Percentiles rank a stretch among this genome's conserved stretches.
Evolutionary conservation across 1,284 basidiomycete genomes (phyloP).

Genomic region (Ceratobasidium sp.): DNA sequence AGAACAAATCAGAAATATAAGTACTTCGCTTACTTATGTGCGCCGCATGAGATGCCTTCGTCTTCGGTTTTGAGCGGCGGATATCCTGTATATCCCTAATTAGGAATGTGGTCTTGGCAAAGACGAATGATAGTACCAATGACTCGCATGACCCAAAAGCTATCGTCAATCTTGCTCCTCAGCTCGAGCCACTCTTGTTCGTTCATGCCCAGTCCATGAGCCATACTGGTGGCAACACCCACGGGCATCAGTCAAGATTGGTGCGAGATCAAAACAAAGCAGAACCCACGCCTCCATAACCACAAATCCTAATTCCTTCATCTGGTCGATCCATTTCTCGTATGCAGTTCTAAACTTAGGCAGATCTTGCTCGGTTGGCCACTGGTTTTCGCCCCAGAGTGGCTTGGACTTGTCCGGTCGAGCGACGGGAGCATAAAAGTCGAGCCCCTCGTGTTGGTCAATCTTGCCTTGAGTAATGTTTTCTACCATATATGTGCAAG

Average conservation of each 20-base stretch:
- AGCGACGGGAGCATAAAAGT: conserved; percentile 77
- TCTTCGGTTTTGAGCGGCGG: conserved; percentile 78
- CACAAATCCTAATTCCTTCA: conserved; percentile 76
- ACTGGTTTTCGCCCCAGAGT: conserved; percentile 84
- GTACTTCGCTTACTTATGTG: conserved; percentile 66
- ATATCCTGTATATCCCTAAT: conserved; percentile 62
- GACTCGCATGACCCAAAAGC: conserved; percentile 86
- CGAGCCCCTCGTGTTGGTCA: conserved; percentile 77
- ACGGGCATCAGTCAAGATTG: neutral
- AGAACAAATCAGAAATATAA: too few relatives aligned
- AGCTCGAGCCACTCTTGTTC: conserved; percentile 72
- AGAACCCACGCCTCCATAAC: conserved; percentile 84
- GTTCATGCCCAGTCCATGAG: conserved; percentile 74
- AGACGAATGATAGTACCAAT: conserved; percentile 63
- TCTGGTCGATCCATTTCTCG: conserved; percentile 77
- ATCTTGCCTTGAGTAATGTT: conserved; percentile 75
- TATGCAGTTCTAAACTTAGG: conserved; percentile 66
- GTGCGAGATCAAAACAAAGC: too few relatives aligned
- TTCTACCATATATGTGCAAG: conserved; percentile 67
- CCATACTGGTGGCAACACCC: conserved; percentile 62
- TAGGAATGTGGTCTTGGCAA: neutral
- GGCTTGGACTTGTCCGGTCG: conserved; percentile 70
- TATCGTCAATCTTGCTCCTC: conserved; percentile 70
- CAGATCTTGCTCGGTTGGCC: conserved; percentile 60
- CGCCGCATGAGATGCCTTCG: conserved; percentile 83